Base-by-base conservation (phyloP, 1,284 basidiomycete species). In the Somion occarium region DNA sequence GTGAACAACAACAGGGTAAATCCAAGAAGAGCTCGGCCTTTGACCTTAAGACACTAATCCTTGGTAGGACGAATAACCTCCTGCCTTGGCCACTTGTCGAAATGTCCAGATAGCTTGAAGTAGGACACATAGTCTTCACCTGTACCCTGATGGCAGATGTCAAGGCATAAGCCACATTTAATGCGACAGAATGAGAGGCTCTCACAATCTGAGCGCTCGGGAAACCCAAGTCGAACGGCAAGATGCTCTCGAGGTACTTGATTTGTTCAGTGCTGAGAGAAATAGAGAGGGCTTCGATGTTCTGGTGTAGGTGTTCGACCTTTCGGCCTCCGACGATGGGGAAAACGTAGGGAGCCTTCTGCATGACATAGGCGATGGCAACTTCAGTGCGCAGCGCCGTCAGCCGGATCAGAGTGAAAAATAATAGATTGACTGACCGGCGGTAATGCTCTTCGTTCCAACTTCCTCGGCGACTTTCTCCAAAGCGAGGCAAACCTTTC, bases 331-430 rank as follows among this genome's bases (percentile, higher is more conserved):
- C 78, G 18, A 79, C 55, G 39, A 60, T 57, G 4, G 59, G 59
- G 60, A 79, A 79, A 3, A 79, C 75, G 55, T 73, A 73, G 0
- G 75, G 69, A 0, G 69, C 61, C 58, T 78, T 78, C 44, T 74
- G 70, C 70, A 78, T 67, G 5, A 77, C 55, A 52, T 78, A 79
- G 12, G 77, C 75, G 45, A 79, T 75, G 1, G 74, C 74, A 25
- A 74, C 48, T 44, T 30, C 5, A 26, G 4, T 42, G 9, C 41
- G 34, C 34, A 37, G n/a, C n/a, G 11, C 26, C 11, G 23, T 13
- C 9, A 49, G 12, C 46, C n/a, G 15, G 45, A 47, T 13, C 38
- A 22, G 11, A 56, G 23, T 19, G 3, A 27, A 12, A 48, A 5
- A 37, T 11, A 23, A 4, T 46, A 11, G 45, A 23, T 5, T 50